Percentiles rank a stretch among this genome's conserved stretches.
These are phyloP conservation scores for Phytomonas sp. DNA, from an alignment of 208 protist genomes.

Conservation along the genomic window DNA sequence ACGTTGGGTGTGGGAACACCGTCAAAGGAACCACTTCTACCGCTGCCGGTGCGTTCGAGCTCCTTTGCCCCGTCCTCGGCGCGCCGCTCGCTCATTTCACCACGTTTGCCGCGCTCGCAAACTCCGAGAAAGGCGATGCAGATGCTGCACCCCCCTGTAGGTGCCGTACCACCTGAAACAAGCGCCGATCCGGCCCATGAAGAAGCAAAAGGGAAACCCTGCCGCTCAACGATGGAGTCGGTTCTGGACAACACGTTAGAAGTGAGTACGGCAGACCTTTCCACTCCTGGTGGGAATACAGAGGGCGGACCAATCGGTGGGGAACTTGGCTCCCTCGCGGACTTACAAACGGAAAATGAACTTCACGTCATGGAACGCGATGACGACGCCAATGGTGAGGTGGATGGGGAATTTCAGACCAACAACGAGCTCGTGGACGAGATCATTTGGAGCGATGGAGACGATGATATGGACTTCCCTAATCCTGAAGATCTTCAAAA, in stretches of 20 bases:
- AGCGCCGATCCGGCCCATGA: background rate
- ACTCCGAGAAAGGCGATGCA: background rate
- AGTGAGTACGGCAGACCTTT: background rate
- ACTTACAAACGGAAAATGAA: background rate
- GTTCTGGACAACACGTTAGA: background rate
- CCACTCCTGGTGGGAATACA: no score
- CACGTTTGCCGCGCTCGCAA: background rate
- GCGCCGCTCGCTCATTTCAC: background rate
- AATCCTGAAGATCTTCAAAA: constrained; percentile 56
- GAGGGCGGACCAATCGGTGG: background rate
- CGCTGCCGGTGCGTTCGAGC: background rate
- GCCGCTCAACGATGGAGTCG: background rate
- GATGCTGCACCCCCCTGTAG: background rate
- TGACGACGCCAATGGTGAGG: background rate
- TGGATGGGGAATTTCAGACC: background rate
- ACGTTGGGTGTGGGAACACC: background rate
- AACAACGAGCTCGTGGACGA: constrained; percentile 32
- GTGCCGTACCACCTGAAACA: background rate
- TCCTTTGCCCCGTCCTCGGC: background rate
- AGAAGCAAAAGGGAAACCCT: background rate
- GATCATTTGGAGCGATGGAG: constrained; percentile 59
- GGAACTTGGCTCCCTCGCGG: background rate
- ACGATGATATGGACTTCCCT: constrained; percentile 70
- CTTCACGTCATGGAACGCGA: background rate
- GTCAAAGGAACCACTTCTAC: background rate